phyloP scores from a whole-genome alignment of 2,329 filamentous ascomycete genomes.

The Diplodia corticola region DNA sequence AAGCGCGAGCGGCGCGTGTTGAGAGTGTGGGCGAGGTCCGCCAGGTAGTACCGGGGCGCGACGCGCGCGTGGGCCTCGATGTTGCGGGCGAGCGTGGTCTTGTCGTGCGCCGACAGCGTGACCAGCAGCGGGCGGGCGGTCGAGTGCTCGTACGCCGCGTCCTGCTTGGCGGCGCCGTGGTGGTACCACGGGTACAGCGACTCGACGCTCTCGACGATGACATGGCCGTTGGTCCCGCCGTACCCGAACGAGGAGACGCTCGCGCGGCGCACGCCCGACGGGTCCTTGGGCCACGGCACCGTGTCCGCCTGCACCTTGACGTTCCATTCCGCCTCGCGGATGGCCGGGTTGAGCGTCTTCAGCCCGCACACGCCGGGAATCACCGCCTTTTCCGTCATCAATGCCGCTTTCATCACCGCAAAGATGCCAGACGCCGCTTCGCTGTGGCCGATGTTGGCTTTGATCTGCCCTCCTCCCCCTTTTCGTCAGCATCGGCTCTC shows the following conservation, averaged over 20 bases:
- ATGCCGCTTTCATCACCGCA: slow-evolving; percentile 32
- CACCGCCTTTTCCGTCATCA: slow-evolving; percentile 30
- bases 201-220: slow-evolving; percentile 27
- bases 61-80: slow-evolving; percentile 6
- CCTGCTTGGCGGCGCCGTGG: neutral
- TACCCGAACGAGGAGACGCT: slow-evolving; percentile 30
- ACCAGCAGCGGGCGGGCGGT: slow-evolving; percentile 22
- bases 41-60: neutral
- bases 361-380: slow-evolving; percentile 26
- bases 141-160: neutral
- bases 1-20: slow-evolving; percentile 17
- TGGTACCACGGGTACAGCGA: neutral
- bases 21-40: slow-evolving; percentile 29
- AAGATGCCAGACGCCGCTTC: slow-evolving; percentile 33
- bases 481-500: neutral
- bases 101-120: slow-evolving; percentile 28
- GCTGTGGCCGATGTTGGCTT: slow-evolving; percentile 36
- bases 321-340: neutral
- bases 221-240: slow-evolving; percentile 33
- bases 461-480: slow-evolving; percentile 24
- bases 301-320: neutral
- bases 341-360: neutral
- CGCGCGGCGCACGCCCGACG: slow-evolving; percentile 18
- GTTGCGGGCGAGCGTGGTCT: slow-evolving; percentile 17
- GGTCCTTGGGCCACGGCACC: slow-evolving; percentile 25